Conservation (phyloP, 495 filamentous ascomycete species). For the Darksidea phi region DNA sequence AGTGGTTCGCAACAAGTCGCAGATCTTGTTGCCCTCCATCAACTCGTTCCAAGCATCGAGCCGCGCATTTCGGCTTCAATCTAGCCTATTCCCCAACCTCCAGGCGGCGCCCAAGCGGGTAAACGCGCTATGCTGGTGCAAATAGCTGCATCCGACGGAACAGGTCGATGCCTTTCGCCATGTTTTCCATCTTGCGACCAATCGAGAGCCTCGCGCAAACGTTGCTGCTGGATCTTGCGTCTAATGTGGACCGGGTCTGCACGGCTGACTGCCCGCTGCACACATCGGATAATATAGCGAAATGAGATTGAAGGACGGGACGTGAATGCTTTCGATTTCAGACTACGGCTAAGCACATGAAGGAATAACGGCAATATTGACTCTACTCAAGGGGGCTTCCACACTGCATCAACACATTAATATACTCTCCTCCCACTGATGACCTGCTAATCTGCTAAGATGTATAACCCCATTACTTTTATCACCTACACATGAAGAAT, state of each 20-base stretch:
- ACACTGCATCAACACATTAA: constrained; percentile 29
- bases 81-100: constrained; percentile 17
- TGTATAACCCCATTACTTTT: constrained; percentile 26
- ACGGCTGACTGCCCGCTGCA: not conserved
- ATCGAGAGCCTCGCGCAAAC: not conserved
- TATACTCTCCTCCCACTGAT: constrained; percentile 20
- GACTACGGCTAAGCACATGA: constrained; percentile 17
- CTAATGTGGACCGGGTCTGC: not conserved
- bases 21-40: constrained; percentile 11
- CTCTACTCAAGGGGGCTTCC: constrained; percentile 25
- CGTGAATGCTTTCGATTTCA: constrained; percentile 5
- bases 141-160: not conserved
- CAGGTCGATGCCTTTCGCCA: not conserved
- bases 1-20: constrained; percentile 22
- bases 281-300: not conserved
- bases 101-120: constrained; percentile 16
- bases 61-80: not conserved
- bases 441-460: constrained; percentile 23
- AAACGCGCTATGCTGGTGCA: constrained; percentile 5
- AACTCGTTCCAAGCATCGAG: not conserved
- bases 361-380: constrained; percentile 26
- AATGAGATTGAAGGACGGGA: constrained; percentile 5
- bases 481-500: constrained; percentile 26
- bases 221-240: not conserved
- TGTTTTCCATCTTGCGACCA: not conserved